Evolutionary conservation across 352 stramenopile genomes (phyloP), one percentile per base, ranked within the genome.

Genomic region (Aphanomyces euteiches): DNA sequence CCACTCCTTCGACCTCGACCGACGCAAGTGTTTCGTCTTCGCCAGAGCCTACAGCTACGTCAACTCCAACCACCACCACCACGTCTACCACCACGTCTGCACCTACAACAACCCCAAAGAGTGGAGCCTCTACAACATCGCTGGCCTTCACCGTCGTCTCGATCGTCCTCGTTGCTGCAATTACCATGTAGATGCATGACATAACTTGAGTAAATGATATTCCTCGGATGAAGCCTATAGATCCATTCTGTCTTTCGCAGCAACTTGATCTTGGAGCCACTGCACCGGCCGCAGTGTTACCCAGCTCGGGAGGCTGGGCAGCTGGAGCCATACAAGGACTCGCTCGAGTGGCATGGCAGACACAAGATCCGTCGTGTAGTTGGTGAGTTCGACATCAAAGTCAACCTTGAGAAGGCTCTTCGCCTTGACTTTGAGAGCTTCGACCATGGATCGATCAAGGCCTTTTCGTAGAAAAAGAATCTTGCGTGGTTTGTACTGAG

Each of bases 301-400:
- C 54, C 90, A 83, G 7, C 66, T 69, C 47, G 85, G 85, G 15
- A 95, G 73, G 58, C 89, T 90, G 5, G 36, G 79, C 12, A 90
- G 48, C 58, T 87, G 84, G 0, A 95, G 78, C 84, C 85, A 93
- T 63, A 75, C 75, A 37, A 93, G 72, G 21, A 84, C 90, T 47
- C 91, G 84, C 2, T 61, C 69, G 21, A 68, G 65, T 50, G 69
- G 83, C 82, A 92, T 88, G 0, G 75, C 82, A 61, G 83, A 91
- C 41, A 95, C 81, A 56, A 95, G 84, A 58, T 95, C 87, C 0
- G 85, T 95, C 38, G 89, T 72, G 63, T 90, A 81, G 3, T 84
- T 77, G 53, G 86, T 90, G 0, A 95, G 77, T 66, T 95, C 85
- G 40, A 95, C 92, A 47, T 82, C 84, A 48, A 95, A 5, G 74